Evolutionary conservation across 2,329 filamentous ascomycete species (phyloP).

Genomic region (Epichloe uncinata): DNA sequence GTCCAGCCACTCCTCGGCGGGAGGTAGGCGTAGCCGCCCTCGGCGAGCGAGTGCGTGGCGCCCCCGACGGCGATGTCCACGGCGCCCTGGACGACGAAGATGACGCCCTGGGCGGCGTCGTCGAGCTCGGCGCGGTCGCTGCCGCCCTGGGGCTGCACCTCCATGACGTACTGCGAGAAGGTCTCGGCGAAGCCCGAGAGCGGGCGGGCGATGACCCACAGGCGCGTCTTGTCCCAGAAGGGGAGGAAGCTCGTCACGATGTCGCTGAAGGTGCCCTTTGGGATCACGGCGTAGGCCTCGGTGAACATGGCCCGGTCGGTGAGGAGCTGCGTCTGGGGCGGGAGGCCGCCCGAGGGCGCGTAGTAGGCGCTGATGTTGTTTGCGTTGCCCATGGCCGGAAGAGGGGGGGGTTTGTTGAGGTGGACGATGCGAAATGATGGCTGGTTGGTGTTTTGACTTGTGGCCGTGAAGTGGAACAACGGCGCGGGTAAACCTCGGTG

Average conservation of each 20-base stretch:
- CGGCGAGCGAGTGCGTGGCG: background rate
- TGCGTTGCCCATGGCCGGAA: background rate
- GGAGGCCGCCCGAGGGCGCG: conserved; percentile 3
- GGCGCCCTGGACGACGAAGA: conserved; percentile 3
- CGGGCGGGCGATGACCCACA: conserved; percentile 5
- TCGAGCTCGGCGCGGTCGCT: conserved; percentile 4
- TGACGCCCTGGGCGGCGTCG: background rate
- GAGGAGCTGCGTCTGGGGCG: conserved; percentile 5
- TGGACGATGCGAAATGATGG: too few species aligned
- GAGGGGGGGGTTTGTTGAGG: too few species aligned
- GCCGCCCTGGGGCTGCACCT: conserved; percentile 1
- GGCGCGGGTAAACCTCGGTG: too few species aligned
- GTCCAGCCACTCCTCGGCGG: background rate
- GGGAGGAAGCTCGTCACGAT: conserved; percentile 5
- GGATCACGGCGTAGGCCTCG: conserved; percentile 5
- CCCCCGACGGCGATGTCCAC: background rate
- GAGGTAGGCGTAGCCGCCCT: conserved; percentile 4
- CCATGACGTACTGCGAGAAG: conserved; percentile 7
- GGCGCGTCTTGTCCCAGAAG: conserved; percentile 4
- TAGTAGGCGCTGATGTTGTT: conserved; percentile 1
- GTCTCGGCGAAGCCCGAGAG: conserved; percentile 5
- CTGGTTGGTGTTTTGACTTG: too few species aligned
- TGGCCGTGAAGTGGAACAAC: too few species aligned
- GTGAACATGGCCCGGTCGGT: conserved; percentile 7
- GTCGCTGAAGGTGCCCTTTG: conserved; percentile 5